phyloP scores from a whole-genome alignment of 345 rosid genomes.

The Gossypium stocksii region DNA sequence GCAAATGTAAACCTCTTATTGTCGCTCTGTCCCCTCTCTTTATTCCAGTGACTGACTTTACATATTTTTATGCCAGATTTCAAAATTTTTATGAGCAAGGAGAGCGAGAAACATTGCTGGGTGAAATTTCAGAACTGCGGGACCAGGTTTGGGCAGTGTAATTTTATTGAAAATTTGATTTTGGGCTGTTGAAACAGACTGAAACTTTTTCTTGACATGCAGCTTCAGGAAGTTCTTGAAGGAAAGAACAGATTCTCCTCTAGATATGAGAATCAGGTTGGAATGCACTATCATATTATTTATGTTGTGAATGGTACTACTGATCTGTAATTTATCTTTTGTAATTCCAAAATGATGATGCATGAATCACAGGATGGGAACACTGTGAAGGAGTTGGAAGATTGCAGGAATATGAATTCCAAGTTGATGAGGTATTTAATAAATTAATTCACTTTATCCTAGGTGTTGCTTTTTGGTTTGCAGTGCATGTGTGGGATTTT shows the following conservation, averaged over 20 bases:
- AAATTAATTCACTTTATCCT: slow-evolving; percentile 3
- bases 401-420: slow-evolving; percentile 61
- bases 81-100: slow-evolving; percentile 61
- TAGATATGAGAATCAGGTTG: slow-evolving; percentile 37
- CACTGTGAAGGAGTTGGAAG: slow-evolving; percentile 52
- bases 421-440: slow-evolving; percentile 55
- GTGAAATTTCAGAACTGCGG: slow-evolving; percentile 66
- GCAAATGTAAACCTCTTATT: slow-evolving; percentile 45
- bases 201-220: slow-evolving; percentile 23
- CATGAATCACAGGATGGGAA: slow-evolving; percentile 40
- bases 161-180: slow-evolving; percentile 2
- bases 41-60: slow-evolving; percentile 13
- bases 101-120: slow-evolving; percentile 57
- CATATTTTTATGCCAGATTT: slow-evolving; percentile 43
- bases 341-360: slow-evolving; percentile 7
- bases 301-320: slow-evolving; percentile 17
- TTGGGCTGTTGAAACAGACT: neutral
- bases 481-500: neutral
- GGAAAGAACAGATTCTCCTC: slow-evolving; percentile 34
- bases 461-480: neutral
- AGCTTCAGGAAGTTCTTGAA: slow-evolving; percentile 51
- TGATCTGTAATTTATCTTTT: slow-evolving; percentile 15
- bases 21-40: slow-evolving; percentile 11
- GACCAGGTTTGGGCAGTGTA: slow-evolving; percentile 52
- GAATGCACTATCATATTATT: slow-evolving; percentile 12